Conservation (phyloP, 371 early-diverging fungal species). For the Choanephora cucurbitarum region DNA sequence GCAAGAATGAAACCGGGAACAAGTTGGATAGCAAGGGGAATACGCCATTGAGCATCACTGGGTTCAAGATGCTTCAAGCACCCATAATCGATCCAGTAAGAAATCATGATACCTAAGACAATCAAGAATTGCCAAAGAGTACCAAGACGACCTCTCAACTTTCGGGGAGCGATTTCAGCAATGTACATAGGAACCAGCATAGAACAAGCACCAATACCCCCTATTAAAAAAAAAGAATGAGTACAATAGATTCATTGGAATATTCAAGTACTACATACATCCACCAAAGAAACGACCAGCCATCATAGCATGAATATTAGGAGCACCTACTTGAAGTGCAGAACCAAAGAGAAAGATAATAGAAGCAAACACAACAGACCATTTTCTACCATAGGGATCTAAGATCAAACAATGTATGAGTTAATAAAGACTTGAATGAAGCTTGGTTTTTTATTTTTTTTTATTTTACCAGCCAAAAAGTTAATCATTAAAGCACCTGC, state of each 20-base stretch:
- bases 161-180: constrained; percentile 79
- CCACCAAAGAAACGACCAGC: constrained; percentile 53
- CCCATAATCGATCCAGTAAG: constrained; percentile 53
- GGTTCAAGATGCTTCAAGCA: constrained; percentile 33
- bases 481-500: constrained; percentile 45
- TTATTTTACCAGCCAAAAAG: constrained; percentile 40
- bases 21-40: constrained; percentile 50
- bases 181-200: constrained; percentile 82
- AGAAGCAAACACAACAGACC: constrained; percentile 36
- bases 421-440: neutral
- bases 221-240: constrained; percentile 14
- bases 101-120: constrained; percentile 48
- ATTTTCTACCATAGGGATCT: constrained; percentile 47
- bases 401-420: constrained; percentile 1
- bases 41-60: constrained; percentile 37
- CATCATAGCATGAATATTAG: constrained; percentile 37
- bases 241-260: constrained; percentile 13
- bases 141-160: constrained; percentile 78
- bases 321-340: constrained; percentile 42
- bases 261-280: constrained; percentile 22
- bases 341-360: constrained; percentile 40
- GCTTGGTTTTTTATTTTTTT: neutral
- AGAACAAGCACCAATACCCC: constrained; percentile 11
- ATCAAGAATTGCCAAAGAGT: constrained; percentile 77
- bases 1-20: constrained; percentile 58